Base-by-base conservation (phyloP, 495 filamentous ascomycete genomes). In the Daldinia loculata region DNA sequence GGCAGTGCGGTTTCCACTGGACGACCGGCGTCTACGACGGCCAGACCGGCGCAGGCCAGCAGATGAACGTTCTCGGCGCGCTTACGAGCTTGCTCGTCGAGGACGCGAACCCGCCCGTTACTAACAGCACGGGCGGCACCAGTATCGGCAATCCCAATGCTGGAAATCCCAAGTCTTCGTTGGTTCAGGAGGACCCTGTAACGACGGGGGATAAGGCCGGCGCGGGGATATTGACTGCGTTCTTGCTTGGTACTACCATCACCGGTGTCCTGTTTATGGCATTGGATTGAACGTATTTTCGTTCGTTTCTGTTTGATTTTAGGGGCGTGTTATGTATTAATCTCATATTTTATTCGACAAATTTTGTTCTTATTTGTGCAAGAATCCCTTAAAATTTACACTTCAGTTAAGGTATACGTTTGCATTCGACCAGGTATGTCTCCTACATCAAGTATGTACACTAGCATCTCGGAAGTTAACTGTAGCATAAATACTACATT, bases 1-100 rank as follows among this genome's bases (percentile, higher is more conserved):
- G 87, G 11, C 83, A 82, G 0, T 97, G 93, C 77, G 92, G 92
- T 0, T 82, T 92, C 71, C 84, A 81, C 69, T 96, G 93, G 91
- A 86, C 77, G 64, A 79, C 78, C 32, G 72, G 76, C 6, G 76
- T 79, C 11, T 92, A 85, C 79, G 92, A 94, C 71, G 87, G 85
- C 1, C 79, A 76, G 12, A 71, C 74, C 12, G 89, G 90, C 1
- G 84, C 89, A 0, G 90, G 91, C 0, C 89, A 93, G 81, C 85
- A 92, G 77, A 88, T 94, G 85, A 85, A 86, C 61, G 91, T 89
- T 0, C 77, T 94, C 48, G 87, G 85, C 36, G 86, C 90, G 14
- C 82, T 94, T 2, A 84, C 87, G 59, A 85, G 87, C 12, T 78
- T 86, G 29, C 70, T 90, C 7, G 77, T 85, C 36, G 56, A 66